Evolutionary conservation across 108 stramenopile genomes (phyloP).

Genomic region (Hondaea fermentalgiana): DNA sequence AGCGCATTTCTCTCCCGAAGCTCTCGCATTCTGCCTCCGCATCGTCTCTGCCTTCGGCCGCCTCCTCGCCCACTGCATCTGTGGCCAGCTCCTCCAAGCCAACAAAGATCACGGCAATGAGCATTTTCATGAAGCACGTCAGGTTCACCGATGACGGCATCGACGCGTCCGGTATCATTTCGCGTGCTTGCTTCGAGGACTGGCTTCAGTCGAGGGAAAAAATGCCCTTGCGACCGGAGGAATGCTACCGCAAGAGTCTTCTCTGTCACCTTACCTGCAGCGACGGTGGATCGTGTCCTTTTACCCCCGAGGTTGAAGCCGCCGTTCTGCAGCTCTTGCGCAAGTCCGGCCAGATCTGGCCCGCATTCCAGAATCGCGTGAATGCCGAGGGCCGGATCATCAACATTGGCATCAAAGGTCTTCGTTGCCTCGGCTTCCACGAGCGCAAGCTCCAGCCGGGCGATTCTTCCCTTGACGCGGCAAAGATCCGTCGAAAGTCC

Average conservation of each 20-base stretch:
- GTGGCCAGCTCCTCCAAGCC: neutral
- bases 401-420: neutral
- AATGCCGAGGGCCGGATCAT: neutral
- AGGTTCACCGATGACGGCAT: neutral
- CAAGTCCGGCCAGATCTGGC: neutral
- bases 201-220: neutral
- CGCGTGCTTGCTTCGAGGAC: neutral
- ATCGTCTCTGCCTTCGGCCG: neutral
- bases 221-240: neutral
- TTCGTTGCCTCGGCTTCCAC: neutral
- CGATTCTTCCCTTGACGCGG: neutral
- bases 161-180: neutral
- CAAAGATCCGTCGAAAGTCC: neutral
- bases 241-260: conserved; percentile 9
- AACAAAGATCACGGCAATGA: neutral
- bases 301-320: neutral
- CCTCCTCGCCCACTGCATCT: neutral
- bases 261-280: neutral
- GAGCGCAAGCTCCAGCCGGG: neutral
- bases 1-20: no score
- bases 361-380: neutral
- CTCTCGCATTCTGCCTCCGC: no score
- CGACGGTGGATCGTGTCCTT: neutral
- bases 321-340: neutral
- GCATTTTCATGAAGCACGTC: neutral